A percentile compares a stretch with the other conserved stretches of the same genome.
These are phyloP conservation scores for Wickerhamiella spandovensis DNA, from an alignment of 805 yeast genomes.

Conservation along the genomic window DNA sequence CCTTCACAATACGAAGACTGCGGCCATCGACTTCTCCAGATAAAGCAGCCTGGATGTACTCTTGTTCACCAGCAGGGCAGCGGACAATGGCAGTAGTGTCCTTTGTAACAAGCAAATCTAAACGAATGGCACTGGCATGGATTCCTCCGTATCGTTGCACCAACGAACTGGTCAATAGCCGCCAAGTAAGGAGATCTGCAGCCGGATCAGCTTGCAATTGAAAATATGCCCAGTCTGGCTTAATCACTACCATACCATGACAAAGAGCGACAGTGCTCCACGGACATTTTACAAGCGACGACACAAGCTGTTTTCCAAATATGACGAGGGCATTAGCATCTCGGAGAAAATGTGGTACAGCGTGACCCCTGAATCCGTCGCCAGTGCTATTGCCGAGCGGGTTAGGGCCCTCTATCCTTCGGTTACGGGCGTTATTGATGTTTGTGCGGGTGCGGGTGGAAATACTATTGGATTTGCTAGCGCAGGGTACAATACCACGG, in stretches of 20 bases:
- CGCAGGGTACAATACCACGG: constrained; percentile 15
- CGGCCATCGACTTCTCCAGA: constrained; percentile 6
- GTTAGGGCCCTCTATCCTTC: constrained; percentile 12
- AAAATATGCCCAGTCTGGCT: constrained; percentile 24
- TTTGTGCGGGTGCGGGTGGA: constrained; percentile 84
- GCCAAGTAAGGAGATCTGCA: constrained; percentile 22
- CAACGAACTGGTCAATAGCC: constrained; percentile 15
- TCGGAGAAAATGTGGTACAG: constrained; percentile 72
- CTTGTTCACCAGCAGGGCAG: constrained; percentile 10
- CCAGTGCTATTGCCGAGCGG: constrained; percentile 30
- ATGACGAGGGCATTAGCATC: constrained; percentile 55
- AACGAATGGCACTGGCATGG: constrained; percentile 20
- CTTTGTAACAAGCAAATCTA: constrained; percentile 17
- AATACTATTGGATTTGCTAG: constrained; percentile 60
- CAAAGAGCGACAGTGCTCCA: background rate
- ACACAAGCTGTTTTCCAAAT: constrained; percentile 44
- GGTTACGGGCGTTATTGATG: constrained; percentile 35
- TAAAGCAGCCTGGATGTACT: constrained; percentile 5
- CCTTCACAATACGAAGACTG: background rate
- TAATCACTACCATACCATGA: constrained; percentile 8
- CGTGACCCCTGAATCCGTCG: constrained; percentile 72
- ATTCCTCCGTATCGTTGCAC: constrained; percentile 19
- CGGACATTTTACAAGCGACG: constrained; percentile 28
- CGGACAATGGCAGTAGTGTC: constrained; percentile 11
- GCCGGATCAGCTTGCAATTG: constrained; percentile 14